phyloP scores from a whole-genome alignment of 2,329 filamentous ascomycete species.

The Sphaerulina musiva region DNA sequence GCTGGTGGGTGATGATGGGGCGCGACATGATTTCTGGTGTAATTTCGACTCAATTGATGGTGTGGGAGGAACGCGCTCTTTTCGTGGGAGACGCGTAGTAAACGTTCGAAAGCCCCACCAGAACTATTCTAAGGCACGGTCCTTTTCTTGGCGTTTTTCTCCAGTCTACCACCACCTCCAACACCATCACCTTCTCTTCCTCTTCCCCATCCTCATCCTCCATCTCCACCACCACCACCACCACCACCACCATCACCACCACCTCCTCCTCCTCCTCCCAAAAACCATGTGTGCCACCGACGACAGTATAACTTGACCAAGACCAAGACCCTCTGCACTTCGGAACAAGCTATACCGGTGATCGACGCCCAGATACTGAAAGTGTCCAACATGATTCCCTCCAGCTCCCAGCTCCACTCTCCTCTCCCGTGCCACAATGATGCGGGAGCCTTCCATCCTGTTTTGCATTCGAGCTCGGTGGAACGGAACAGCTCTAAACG shows the following conservation, averaged over 20 bases:
- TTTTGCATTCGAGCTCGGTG: slow-evolving; percentile 6
- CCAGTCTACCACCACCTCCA: neutral
- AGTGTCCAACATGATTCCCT: neutral
- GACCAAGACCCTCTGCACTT: neutral
- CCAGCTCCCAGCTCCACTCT: slow-evolving; percentile 1
- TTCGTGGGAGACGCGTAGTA: neutral
- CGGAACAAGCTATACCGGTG: neutral
- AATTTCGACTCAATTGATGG: no score
- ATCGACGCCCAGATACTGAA: neutral
- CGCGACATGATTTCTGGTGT: slow-evolving; percentile 15
- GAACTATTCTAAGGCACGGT: no score
- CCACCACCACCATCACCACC: no score
- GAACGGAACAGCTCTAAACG: slow-evolving; percentile 10
- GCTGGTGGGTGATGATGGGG: slow-evolving; percentile 37
- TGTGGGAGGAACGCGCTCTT: neutral
- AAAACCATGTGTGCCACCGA: no score
- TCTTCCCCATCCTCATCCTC: no score
- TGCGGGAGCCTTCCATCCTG: neutral
- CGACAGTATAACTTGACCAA: no score
- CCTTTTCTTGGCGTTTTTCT: neutral
- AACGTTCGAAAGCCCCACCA: neutral
- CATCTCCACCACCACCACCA: no score
- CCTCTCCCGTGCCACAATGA: neutral
- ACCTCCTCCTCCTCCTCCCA: no score
- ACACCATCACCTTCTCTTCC: no score